Evolutionary conservation across 306 rosid species (phyloP).

Genomic region (Hippophae tibetana): DNA sequence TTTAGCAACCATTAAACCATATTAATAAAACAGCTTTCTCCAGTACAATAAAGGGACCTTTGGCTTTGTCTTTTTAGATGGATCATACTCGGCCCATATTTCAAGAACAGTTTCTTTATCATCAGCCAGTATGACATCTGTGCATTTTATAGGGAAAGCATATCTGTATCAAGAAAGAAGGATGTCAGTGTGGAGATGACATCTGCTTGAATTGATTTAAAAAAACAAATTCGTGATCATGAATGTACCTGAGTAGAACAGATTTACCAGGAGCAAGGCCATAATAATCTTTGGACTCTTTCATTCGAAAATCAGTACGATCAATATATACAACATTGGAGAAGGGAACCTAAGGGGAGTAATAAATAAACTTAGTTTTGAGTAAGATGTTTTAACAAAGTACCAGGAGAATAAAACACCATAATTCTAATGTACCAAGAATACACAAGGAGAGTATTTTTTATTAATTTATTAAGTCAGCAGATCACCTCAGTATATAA

Average conservation of each 20-base stretch:
- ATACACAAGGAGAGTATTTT: no score
- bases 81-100: slow-evolving; percentile 81
- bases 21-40: slow-evolving; percentile 7
- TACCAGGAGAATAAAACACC: background rate
- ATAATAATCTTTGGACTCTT: slow-evolving; percentile 89
- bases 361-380: background rate
- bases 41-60: slow-evolving; percentile 43
- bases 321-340: slow-evolving; percentile 79
- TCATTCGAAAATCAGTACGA: slow-evolving; percentile 72
- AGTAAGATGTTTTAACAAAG: background rate
- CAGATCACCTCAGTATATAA: background rate
- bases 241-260: slow-evolving; percentile 67
- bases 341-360: slow-evolving; percentile 56
- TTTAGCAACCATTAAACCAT: slow-evolving; percentile 10
- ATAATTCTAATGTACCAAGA: no score
- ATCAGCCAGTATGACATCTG: slow-evolving; percentile 73
- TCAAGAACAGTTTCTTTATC: slow-evolving; percentile 80
- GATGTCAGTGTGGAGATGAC: slow-evolving; percentile 2
- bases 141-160: slow-evolving; percentile 89
- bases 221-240: slow-evolving; percentile 5
- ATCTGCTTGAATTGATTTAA: slow-evolving; percentile 2
- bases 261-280: slow-evolving; percentile 99
- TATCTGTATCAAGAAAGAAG: slow-evolving; percentile 41
- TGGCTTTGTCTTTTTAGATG: slow-evolving; percentile 86
- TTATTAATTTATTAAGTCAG: background rate